Base-by-base conservation (phyloP, 192 early-diverging fungal genomes). In the Coemansia sp. region DNA sequence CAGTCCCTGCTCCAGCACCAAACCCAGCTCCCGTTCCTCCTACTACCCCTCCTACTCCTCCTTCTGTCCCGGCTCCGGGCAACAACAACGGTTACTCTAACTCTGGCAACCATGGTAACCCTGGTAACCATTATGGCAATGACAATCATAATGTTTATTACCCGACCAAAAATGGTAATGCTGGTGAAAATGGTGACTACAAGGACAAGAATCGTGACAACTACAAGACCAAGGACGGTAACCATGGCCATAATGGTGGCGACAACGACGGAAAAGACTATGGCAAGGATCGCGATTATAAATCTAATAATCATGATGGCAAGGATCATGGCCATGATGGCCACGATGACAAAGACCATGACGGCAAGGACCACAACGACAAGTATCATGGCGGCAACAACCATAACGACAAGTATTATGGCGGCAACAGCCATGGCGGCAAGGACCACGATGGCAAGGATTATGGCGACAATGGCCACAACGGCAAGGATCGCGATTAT, bases 161-260 rank as follows among this genome's bases (percentile, higher is more conserved):
- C 19, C 50, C 18, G 50, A 22, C 50, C 11, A 23, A 51, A 0
- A 18, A 18, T 18, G 50, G 50, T 18, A 51, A 56, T 35, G 26
- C 14, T 18, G 54, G 32, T 29, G 27, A 35, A 14, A 18, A 56
- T 1, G n/a, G 54, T 24, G 20, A 35, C 51, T 20, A 69, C 60
- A 32, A 57, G 39, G 49, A 50, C 62, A 52, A 61, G 38, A 49
- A 64, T 38, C 43, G 51, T 55, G 38, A 47, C 57, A 38, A 58
- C 48, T 59, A 61, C 58, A 56, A 66, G 39, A 56, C 41, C 41
- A 43, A 43, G 41, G 14, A 27, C 53, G 20, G 41, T 38, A 39
- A 32, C 38, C 16, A 70, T 5, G 51, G 16, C 47, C 16, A 48
- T 0, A 7, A 48, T 7, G 19, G 19, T 48, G 47, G 29, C 41